phyloP scores from a whole-genome alignment of 257 asterid species.

The Nicotiana undulata region DNA sequence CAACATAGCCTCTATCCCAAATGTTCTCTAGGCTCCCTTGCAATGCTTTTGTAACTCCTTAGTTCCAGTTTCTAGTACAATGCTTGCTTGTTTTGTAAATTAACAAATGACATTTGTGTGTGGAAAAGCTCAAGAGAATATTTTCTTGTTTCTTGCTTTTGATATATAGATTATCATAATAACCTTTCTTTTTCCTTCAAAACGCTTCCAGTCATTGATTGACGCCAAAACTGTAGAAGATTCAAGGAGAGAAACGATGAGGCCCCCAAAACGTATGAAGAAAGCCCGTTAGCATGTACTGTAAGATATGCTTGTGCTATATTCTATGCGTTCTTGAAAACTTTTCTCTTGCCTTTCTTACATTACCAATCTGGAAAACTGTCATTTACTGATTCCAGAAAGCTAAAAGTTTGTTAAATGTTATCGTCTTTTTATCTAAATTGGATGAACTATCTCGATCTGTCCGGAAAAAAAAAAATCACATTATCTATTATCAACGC shows the following conservation, averaged over 20 bases:
- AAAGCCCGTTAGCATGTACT: constrained; percentile 36
- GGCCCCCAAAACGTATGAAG: constrained; percentile 60
- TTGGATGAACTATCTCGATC: background rate
- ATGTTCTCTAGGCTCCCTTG: no score
- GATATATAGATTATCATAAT: background rate
- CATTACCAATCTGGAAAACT: background rate
- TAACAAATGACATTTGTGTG: background rate
- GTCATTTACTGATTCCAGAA: background rate
- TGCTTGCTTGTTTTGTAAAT: background rate
- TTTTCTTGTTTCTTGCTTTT: background rate
- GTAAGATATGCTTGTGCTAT: background rate
- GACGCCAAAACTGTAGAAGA: constrained; percentile 41
- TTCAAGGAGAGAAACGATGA: constrained; percentile 43
- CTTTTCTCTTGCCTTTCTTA: background rate
- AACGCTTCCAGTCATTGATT: constrained; percentile 45
- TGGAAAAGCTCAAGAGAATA: background rate
- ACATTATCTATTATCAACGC: background rate
- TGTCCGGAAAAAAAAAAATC: background rate
- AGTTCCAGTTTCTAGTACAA: background rate
- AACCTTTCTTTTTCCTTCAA: constrained; percentile 3
- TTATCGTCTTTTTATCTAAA: background rate
- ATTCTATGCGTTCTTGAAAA: background rate
- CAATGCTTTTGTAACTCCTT: background rate
- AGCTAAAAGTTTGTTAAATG: background rate
- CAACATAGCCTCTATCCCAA: no score